Conservation (phyloP, 2,329 filamentous ascomycete genomes). For the Diplodia scrobiculata region DNA sequence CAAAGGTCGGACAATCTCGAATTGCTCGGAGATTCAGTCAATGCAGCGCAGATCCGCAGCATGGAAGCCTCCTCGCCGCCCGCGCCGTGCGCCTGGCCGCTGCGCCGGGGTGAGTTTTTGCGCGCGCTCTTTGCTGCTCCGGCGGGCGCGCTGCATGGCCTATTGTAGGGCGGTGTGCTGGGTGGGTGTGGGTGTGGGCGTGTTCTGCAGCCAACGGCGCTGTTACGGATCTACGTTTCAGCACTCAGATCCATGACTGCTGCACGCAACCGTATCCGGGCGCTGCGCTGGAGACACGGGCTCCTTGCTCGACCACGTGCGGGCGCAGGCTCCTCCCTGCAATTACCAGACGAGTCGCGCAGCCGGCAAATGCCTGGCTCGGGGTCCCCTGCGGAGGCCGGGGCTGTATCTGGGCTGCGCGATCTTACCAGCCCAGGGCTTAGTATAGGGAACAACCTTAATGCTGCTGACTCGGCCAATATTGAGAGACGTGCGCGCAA, state of each 20-base stretch:
- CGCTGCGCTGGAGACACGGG: constrained; percentile 5
- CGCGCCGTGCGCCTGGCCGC: neutral
- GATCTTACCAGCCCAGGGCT: constrained; percentile 10
- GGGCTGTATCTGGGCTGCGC: constrained; percentile 16
- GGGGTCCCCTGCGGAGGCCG: constrained; percentile 6
- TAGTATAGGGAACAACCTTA: constrained; percentile 28
- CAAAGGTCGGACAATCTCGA: constrained; percentile 21
- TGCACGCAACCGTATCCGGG: constrained; percentile 17
- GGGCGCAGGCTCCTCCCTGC: constrained; percentile 23
- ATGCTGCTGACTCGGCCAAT: constrained; percentile 26
- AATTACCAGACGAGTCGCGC: constrained; percentile 24
- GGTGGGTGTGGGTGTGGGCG: neutral
- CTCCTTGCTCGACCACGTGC: constrained; percentile 24
- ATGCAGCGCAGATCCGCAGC: constrained; percentile 23
- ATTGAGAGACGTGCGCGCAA: constrained; percentile 16
- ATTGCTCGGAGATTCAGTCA: constrained; percentile 28
- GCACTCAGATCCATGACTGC: constrained; percentile 24
- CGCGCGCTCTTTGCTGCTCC: neutral
- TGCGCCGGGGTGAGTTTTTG: neutral
- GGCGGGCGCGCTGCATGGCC: constrained; percentile 6
- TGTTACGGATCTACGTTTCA: constrained; percentile 22
- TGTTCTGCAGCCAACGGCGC: constrained; percentile 10
- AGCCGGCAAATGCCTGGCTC: constrained; percentile 13
- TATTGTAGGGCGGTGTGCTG: neutral
- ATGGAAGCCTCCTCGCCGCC: constrained; percentile 10